Evolutionary conservation across 2,329 filamentous ascomycete species (phyloP), one percentile per base, ranked within the genome.

Genomic region (Amylocarpus encephaloides): DNA sequence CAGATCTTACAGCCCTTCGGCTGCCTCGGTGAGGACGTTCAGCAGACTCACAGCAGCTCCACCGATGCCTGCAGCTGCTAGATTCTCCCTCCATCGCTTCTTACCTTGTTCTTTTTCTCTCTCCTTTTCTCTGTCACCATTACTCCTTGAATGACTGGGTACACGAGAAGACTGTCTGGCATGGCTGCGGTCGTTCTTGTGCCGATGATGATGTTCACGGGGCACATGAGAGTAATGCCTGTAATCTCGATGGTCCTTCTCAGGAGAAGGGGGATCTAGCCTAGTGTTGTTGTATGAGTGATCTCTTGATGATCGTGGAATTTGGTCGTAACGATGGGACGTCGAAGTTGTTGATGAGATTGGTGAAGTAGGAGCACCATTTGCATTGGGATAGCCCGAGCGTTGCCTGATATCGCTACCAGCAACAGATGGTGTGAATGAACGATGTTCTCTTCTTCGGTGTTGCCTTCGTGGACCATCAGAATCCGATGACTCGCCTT

Each of bases 21-120:
- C 78, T 22, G 79, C 79, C 61, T 83, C 78, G 3, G 76, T 73
- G 30, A 83, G 65, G 1, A 82, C 78, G 48, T 74, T 75, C 41
- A 83, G 59, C 53, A 83, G 64, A 47, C 77, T 80, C 2, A 75
- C 78, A 0, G 80, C 79, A 0, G 79, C 79, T 9, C 80, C 78
- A 3, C 80, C 80, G 29, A 84, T 76, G 1, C 80, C 76, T 5
- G 78, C 80, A 0, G 76, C 78, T 1, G 74, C 73, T 3, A 82
- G 68, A 13, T 78, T 75, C 55, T 80, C 77, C 43, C 75, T 74
- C 65, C 74, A 74, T 11, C 61, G 38, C 59, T 71, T 74, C 62
- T 70, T 74, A 59, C 42, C 50, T 32, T 46, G 39, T 10, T 45
- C 49, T 35, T 46, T 53, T 13, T 55, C 43, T 26, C 39, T 52